These are phyloP conservation scores for Adansonia rubrostipa DNA, from an alignment of 441 rosid genomes.

Conservation along the genomic window DNA sequence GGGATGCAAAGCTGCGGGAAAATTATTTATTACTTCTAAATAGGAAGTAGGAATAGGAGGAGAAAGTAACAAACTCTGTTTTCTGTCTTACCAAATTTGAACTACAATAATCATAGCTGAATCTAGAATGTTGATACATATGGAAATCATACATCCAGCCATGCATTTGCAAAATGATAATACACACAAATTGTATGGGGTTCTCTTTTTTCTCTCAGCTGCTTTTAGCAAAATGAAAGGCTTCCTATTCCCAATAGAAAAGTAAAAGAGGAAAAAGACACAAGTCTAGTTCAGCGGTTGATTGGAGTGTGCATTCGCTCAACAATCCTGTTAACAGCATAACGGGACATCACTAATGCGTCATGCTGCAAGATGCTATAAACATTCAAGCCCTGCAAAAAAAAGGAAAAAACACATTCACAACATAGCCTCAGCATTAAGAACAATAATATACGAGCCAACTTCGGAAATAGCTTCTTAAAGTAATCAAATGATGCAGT, in stretches of 20 bases:
- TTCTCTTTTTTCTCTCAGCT: background rate
- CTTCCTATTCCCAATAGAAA: slow-evolving; percentile 16
- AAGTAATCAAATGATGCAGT: background rate
- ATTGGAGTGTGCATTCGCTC: slow-evolving; percentile 93
- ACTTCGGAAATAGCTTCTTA: background rate
- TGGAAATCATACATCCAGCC: slow-evolving; percentile 12
- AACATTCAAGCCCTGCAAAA: slow-evolving; percentile 83
- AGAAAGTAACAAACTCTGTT: background rate
- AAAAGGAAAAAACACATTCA: background rate
- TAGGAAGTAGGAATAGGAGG: background rate
- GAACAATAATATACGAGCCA: background rate
- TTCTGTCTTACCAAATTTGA: background rate
- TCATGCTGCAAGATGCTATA: slow-evolving; percentile 91
- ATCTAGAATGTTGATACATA: background rate
- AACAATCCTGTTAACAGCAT: slow-evolving; percentile 81
- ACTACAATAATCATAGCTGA: slow-evolving; percentile 11
- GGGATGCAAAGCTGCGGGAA: too few relatives aligned
- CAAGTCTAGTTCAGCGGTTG: slow-evolving; percentile 53
- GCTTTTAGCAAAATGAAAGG: slow-evolving; percentile 8
- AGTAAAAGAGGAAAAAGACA: background rate
- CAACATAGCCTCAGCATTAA: background rate
- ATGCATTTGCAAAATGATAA: background rate
- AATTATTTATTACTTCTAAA: too few relatives aligned
- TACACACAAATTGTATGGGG: slow-evolving; percentile 4
- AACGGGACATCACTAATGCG: slow-evolving; percentile 89